phyloP scores from a whole-genome alignment of 1,139 yeast genomes.

The Geotrichum fermentans region DNA sequence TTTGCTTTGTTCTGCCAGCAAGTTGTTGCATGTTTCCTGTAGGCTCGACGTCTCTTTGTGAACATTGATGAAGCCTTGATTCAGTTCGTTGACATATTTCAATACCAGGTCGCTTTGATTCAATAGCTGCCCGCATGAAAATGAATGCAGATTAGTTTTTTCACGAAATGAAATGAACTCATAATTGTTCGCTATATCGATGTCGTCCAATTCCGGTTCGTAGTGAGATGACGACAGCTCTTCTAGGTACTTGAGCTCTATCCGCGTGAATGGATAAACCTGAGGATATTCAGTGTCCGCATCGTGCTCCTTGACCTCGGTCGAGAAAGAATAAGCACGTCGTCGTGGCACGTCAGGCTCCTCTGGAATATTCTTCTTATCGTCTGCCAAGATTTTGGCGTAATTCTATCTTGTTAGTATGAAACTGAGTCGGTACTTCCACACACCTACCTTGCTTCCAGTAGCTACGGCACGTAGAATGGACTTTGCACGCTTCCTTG shows the following conservation, averaged over 20 bases:
- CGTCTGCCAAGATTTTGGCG: slow-evolving; percentile 2
- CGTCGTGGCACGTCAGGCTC: slow-evolving; percentile 26
- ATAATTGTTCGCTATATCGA: slow-evolving; percentile 29
- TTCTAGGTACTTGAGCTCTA: slow-evolving; percentile 16
- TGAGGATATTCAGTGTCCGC: not conserved
- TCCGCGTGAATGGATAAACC: slow-evolving; percentile 20
- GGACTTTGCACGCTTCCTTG: slow-evolving; percentile 29
- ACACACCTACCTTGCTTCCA: slow-evolving; percentile 19
- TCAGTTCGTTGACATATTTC: slow-evolving; percentile 43
- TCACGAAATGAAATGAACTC: slow-evolving; percentile 29
- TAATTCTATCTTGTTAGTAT: slow-evolving; percentile 7
- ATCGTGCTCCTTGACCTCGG: not conserved
- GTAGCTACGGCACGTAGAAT: slow-evolving; percentile 31
- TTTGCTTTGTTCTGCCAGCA: slow-evolving; percentile 50
- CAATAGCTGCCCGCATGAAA: slow-evolving; percentile 37
- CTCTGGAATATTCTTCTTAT: slow-evolving; percentile 20
- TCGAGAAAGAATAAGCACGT: slow-evolving; percentile 23
- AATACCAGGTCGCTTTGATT: slow-evolving; percentile 44
- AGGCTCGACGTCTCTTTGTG: slow-evolving; percentile 58
- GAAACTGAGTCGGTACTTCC: not conserved
- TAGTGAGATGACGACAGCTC: not conserved
- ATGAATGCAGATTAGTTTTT: slow-evolving; percentile 35
- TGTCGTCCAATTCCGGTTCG: slow-evolving; percentile 22
- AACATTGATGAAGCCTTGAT: slow-evolving; percentile 52
- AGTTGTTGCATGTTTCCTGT: slow-evolving; percentile 52